Base-by-base conservation (phyloP, 306 rosid genomes). In the Carpinus viminea region DNA sequence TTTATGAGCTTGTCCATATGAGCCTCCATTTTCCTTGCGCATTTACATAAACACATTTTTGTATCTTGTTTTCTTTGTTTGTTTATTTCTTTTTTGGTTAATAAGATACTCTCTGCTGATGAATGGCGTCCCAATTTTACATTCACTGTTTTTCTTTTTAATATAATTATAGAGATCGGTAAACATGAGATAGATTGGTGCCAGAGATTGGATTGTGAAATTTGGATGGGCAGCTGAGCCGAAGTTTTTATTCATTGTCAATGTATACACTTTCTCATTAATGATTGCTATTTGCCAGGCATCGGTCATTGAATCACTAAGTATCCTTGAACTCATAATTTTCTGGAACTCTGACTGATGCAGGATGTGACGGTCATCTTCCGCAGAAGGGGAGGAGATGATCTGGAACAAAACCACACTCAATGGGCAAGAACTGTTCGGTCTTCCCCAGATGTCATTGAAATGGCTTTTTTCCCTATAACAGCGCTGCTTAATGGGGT, bases 321-420 rank as follows among this genome's bases (percentile, higher is more conserved):
- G 57, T 71, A n/a, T 61, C 57, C 38, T 73, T 73, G 10, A 74
- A 81, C 76, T 75, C 81, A 74, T 60, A 68, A 78, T 79, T 84
- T 52, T 16, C 54, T 80, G 36, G 26, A 62, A 80, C 69, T 17
- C 75, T 83, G 81, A 46, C 75, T 80, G 72, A 51, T 78, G 70
- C 85, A 90, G 97, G 97, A 92, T 72, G 93, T 90, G 76, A 89
- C 93, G 0, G 91, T 90, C 80, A 90, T 92, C 82, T 92, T 90
- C 83, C 89, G 97, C 77, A 85, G 97, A 76, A 90, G 97, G 74
- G 98, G 98, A 71, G 98, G 98, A 68, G 93, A 94, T 54, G 97
- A 94, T 82, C 85, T 92, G 78, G 97, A 87, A 81, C 97, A 90
- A 79, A 85, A 83, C 84, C 97, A 89, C 85, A 80, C 45, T 55